Base-by-base conservation (phyloP, 495 filamentous ascomycete species). In the Podospora pseudopauciseta region DNA sequence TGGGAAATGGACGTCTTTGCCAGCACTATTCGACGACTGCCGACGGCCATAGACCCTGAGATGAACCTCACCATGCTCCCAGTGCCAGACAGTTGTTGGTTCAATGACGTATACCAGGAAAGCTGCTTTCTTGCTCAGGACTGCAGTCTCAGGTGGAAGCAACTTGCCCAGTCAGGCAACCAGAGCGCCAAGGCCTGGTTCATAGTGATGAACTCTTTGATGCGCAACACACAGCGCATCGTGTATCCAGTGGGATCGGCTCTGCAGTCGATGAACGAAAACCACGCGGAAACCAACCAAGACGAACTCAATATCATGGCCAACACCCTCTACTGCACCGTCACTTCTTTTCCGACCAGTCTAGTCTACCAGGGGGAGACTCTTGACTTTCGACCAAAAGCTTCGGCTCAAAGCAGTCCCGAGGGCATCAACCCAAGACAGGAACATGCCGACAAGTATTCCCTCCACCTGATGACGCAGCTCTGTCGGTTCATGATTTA, bases 1-100 rank as follows among this genome's bases (percentile, higher is more conserved):
- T 80, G 78, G 78, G 78, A 80, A 58, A 76, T 80, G 73, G 78
- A 80, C 53, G 71, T 75, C 34, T 80, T 78, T 63, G 76, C 78
- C 16, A 76, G 70, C 63, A 75, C 75, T 5, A 73, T 80, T 23
- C 72, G 76, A 2, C 70, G 76, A 23, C 68, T 65, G 9, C 78
- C 77, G 0, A 70, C 74, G 6, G 78, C 76, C 1, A 76, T 80
- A 1, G 70, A 78, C 69, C 72, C 74, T 66, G 63, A 67, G n/a
- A 69, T 74, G 65, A 77, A 68, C 32, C 62, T 73, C 34, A 72
- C 69, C 4, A 32, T 72, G 49, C 71, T 77, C 4, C 75, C 75
- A 5, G 70, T 73, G 2, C 44, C 73, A n/a, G 73, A 79, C 65
- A 67, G 65, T n/a, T 62, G 68, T 59, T 81, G 78, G 78, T 79